Evolutionary conservation across 768 basidiomycete species (phyloP).

Genomic region (Clavaria fumosa): DNA sequence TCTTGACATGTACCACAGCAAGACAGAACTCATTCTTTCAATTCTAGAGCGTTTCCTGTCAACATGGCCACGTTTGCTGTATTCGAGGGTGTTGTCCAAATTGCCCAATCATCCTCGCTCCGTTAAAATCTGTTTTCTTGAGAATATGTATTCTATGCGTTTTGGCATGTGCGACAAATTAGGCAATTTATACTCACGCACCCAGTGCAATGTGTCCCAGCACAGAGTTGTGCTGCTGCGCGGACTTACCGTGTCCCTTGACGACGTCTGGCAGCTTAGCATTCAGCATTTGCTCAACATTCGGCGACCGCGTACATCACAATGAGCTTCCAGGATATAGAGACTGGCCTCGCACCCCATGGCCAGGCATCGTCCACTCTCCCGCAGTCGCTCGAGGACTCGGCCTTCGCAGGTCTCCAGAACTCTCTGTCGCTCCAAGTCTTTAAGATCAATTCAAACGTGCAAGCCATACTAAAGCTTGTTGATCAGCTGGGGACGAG

Average conservation of each 20-base stretch:
- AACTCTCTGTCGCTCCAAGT: constrained; percentile 79
- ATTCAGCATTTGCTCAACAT: no score
- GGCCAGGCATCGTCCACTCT: constrained; percentile 20
- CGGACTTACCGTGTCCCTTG: no score
- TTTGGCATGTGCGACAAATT: no score
- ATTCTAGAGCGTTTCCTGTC: constrained; percentile 58
- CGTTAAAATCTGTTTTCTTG: no score
- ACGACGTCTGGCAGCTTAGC: no score
- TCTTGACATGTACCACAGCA: not conserved
- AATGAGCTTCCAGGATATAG: constrained; percentile 46
- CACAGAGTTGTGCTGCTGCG: no score
- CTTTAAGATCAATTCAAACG: constrained; percentile 98
- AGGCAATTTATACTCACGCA: no score
- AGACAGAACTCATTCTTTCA: no score
- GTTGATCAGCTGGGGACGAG: constrained; percentile 89
- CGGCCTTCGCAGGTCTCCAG: constrained; percentile 60
- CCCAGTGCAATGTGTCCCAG: no score
- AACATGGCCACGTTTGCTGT: constrained; percentile 71
- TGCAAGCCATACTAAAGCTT: constrained; percentile 87
- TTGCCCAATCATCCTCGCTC: no score
- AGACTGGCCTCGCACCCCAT: constrained; percentile 27
- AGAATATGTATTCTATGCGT: no score
- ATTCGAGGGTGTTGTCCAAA: constrained; percentile 45
- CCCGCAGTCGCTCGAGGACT: constrained; percentile 45
- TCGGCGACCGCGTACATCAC: not conserved